A percentile compares a stretch with the other conserved stretches of the same genome.
phyloP scores from a whole-genome alignment of 1,284 basidiomycete species.

The Phylloboletellus chloephorus region DNA sequence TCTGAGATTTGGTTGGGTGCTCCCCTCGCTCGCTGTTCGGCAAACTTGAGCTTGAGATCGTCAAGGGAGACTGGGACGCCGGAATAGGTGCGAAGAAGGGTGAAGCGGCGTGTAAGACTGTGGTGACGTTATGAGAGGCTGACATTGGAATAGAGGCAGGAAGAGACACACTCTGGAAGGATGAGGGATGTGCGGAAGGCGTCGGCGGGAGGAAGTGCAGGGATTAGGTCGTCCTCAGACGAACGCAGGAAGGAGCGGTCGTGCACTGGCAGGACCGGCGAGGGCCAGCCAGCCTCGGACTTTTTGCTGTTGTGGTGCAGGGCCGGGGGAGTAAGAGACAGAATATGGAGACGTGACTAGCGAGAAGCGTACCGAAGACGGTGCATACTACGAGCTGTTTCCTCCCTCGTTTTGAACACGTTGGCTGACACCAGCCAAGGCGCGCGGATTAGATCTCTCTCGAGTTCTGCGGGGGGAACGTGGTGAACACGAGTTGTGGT shows the following conservation, averaged over 20 bases:
- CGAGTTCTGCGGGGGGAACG: slow-evolving; percentile 44
- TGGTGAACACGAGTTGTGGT: slow-evolving; percentile 62
- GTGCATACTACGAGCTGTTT: slow-evolving; percentile 50
- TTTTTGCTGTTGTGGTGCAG: slow-evolving; percentile 27
- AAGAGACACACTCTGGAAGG: slow-evolving; percentile 64
- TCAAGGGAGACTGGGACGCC: slow-evolving; percentile 61
- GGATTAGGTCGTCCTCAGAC: slow-evolving; percentile 36
- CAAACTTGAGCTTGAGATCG: slow-evolving; percentile 59
- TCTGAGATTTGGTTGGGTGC: slow-evolving; percentile 63
- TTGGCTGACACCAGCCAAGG: slow-evolving; percentile 35
- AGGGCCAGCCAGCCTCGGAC: slow-evolving; percentile 23
- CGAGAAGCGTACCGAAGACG: slow-evolving; percentile 67
- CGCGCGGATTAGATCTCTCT: slow-evolving; percentile 29
- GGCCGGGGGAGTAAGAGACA: slow-evolving; percentile 22
- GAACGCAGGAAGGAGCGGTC: slow-evolving; percentile 14
- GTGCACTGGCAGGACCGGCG: slow-evolving; percentile 19
- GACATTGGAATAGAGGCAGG: slow-evolving; percentile 14
- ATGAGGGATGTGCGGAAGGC: slow-evolving; percentile 80
- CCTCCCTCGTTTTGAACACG: slow-evolving; percentile 65
- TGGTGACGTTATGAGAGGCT: slow-evolving; percentile 19
- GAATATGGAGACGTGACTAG: slow-evolving; percentile 32
- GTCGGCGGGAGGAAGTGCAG: slow-evolving; percentile 57
- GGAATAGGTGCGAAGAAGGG: slow-evolving; percentile 61
- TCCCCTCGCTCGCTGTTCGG: slow-evolving; percentile 68
- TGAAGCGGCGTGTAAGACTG: slow-evolving; percentile 76